Percentiles rank a stretch among this genome's conserved stretches.
These are phyloP conservation scores for Microcyclospora tardicrescens DNA, from an alignment of 2,329 filamentous ascomycete species.

Conservation along the genomic window DNA sequence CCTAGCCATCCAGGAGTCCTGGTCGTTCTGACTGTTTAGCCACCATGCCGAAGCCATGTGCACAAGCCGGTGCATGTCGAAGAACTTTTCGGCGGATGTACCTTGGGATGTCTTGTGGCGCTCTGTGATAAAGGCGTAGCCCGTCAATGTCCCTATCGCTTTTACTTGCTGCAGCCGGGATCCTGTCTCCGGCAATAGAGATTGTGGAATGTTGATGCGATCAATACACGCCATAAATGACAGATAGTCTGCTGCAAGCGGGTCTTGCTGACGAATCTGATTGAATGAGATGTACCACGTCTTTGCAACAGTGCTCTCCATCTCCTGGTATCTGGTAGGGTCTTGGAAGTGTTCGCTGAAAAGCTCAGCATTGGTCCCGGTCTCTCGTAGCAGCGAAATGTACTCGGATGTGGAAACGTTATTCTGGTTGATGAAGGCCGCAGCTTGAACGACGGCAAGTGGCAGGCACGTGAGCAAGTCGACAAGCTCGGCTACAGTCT, in stretches of 20 bases:
- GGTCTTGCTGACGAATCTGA: conserved; percentile 7
- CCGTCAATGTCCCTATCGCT: conserved; percentile 8
- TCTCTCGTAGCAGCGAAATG: conserved; percentile 4
- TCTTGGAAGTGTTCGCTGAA: conserved; percentile 9
- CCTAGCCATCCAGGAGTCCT: no score
- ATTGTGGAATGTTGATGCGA: conserved; percentile 10
- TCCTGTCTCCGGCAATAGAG: conserved; percentile 7
- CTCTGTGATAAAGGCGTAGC: conserved; percentile 11
- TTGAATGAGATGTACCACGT: conserved; percentile 13
- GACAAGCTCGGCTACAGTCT: conserved; percentile 5
- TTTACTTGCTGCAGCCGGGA: conserved; percentile 5
- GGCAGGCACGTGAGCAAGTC: conserved; percentile 10
- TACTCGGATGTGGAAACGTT: conserved; percentile 7
- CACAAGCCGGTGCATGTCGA: conserved; percentile 14
- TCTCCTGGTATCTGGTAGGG: conserved; percentile 4
- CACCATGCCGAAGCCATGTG: conserved; percentile 3
- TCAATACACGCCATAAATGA: conserved; percentile 13
- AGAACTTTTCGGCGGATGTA: not conserved
- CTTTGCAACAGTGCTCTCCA: conserved; percentile 8
- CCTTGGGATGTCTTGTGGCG: not conserved
- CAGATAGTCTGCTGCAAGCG: conserved; percentile 8
- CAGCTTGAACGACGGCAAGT: conserved; percentile 12
- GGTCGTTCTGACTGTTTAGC: no score
- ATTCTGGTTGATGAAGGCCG: conserved; percentile 14
- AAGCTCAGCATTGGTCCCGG: conserved; percentile 6